A percentile compares a stretch with the other conserved stretches of the same genome.
Evolutionary conservation across 257 asterid genomes (phyloP).

Genomic region (Pogostemon cablin): DNA sequence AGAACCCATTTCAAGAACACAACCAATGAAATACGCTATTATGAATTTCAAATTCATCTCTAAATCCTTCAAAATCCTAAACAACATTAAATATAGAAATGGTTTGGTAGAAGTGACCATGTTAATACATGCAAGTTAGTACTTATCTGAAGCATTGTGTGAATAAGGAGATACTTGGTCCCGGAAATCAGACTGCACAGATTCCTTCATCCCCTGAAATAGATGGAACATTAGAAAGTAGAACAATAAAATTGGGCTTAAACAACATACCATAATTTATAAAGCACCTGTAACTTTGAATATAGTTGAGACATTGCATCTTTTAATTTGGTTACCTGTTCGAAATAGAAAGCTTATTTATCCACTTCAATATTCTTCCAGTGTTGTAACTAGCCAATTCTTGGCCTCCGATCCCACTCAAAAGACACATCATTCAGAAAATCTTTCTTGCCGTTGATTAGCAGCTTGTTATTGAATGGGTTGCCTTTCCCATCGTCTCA

Average conservation of each 20-base stretch:
- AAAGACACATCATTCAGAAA: too few species aligned
- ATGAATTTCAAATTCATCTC: not conserved
- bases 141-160: slow-evolving; percentile 96
- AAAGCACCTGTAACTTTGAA: slow-evolving; percentile 79
- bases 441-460: too few species aligned
- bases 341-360: too few species aligned
- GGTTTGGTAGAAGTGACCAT: not conserved
- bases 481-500: too few species aligned
- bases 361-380: too few species aligned
- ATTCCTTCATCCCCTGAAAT: slow-evolving; percentile 86
- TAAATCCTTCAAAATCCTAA: not conserved
- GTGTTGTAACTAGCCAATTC: too few species aligned
- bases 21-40: not conserved
- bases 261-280: not conserved
- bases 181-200: slow-evolving; percentile 87
- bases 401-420: too few species aligned
- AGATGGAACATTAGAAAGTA: slow-evolving; percentile 20
- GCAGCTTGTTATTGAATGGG: too few species aligned
- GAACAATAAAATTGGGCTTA: not conserved
- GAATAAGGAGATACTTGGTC: slow-evolving; percentile 98
- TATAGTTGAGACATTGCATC: slow-evolving; percentile 84
- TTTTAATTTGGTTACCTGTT: slow-evolving; percentile 76
- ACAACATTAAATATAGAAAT: not conserved
- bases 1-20: too few species aligned
- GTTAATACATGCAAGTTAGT: slow-evolving; percentile 16